phyloP scores from a whole-genome alignment of 2,329 filamentous ascomycete genomes.

The Aspergillus tamarii region DNA sequence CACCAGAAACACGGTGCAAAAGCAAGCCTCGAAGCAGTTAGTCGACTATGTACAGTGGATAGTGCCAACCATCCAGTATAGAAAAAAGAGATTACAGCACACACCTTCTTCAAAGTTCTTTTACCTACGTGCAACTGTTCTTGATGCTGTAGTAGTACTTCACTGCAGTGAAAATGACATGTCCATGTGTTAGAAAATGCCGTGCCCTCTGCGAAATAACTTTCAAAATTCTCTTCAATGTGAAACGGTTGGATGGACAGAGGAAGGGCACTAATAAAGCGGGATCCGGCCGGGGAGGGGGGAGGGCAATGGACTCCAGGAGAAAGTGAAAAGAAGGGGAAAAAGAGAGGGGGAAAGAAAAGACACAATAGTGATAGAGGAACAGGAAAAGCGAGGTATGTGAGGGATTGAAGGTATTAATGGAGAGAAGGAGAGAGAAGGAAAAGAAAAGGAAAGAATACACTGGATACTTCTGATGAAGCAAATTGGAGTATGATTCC shows the following conservation, averaged over 20 bases:
- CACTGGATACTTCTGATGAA: not conserved
- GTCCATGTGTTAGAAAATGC: not conserved
- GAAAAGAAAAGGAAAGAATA: not conserved
- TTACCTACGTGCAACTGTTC: not conserved
- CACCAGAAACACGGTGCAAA: constrained; percentile 2
- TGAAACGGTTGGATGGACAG: not conserved
- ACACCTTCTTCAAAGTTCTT: constrained; percentile 10
- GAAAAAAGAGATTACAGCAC: not conserved
- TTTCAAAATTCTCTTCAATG: not conserved
- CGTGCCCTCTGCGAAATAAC: not conserved
- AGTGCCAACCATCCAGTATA: not conserved
- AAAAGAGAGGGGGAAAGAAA: not conserved
- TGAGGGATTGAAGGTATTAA: no score
- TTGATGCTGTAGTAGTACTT: not conserved
- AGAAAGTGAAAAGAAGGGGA: not conserved
- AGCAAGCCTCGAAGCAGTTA: constrained; percentile 2
- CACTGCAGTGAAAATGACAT: not conserved
- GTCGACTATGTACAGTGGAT: not conserved
- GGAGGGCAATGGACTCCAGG: not conserved
- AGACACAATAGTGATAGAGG: not conserved
- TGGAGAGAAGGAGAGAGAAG: not conserved
- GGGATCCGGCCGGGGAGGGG: not conserved
- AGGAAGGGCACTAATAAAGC: not conserved
- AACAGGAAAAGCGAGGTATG: not conserved
- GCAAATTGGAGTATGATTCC: not conserved